Evolutionary conservation across 2,329 filamentous ascomycete genomes (phyloP), one percentile per base, ranked within the genome.

Genomic region (Colletotrichum phormii): DNA sequence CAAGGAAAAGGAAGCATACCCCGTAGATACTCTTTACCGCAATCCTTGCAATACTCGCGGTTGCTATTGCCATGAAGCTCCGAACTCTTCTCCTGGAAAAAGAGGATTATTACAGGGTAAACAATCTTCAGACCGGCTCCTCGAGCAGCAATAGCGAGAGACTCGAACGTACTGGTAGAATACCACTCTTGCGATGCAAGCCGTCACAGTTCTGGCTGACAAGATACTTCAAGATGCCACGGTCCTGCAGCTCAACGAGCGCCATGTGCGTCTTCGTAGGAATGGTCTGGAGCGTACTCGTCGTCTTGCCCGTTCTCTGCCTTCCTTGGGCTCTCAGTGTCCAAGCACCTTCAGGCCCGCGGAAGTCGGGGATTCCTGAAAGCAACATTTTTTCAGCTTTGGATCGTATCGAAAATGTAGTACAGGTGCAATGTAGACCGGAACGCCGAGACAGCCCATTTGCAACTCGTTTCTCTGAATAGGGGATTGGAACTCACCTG

Each of bases 61-160:
- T 86, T 87, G 46, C 81, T 86, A 58, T 87, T 87, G 0, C 85
- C 85, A 35, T 87, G 85, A 0, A 87, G 79, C 67, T 87, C 85
- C 0, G 85, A 85, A 57, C 87, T 85, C 11, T 64, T 81, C 8
- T 83, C 79, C 84, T 60, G 26, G 8, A 13, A 37, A 5, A 31
- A 2, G 5, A 3, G 26, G 51, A 15, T 13, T 5, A 37, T 13
- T n/a, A 62, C 31, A 64, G 11, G 5, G n/a, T 26, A 1, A 11
- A 18, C 9, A 7, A 15, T 49, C n/a, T 18, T 9, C 9, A 3
- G 9, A 13, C 1, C 18, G 6, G 3, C 5, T n/a, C 26, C 2
- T 18, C 22, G 2, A 31, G 2, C 31, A 12, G 57, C 2, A 7
- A 3, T 9, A 22, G 1, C 24, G 1, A 9, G 15, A 6, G 1